These are phyloP conservation scores for Fraxinus ornus DNA, from an alignment of 305 asterid species.

Conservation along the genomic window DNA sequence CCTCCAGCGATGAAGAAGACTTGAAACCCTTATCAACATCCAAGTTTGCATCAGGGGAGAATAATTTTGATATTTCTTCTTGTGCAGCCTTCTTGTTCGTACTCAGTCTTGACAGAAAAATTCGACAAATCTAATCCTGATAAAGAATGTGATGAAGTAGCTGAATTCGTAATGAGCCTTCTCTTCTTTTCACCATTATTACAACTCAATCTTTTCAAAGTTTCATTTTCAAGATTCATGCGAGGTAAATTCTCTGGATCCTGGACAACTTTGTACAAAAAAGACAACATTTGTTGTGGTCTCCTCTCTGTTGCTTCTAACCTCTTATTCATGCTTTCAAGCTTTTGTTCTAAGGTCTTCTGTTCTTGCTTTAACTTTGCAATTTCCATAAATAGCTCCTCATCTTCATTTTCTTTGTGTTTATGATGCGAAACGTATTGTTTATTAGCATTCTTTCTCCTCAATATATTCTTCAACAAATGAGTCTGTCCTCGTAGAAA, in stretches of 20 bases:
- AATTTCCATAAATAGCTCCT: conserved; percentile 48
- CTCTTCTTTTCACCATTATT: conserved; percentile 46
- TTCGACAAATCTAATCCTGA: not conserved
- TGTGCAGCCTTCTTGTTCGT: not conserved
- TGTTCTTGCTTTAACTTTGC: conserved; percentile 63
- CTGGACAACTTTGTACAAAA: conserved; percentile 64
- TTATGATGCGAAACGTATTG: not conserved
- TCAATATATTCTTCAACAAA: not conserved
- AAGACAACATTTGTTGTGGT: conserved; percentile 79
- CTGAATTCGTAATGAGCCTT: conserved; percentile 30
- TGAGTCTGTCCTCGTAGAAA: conserved; percentile 5
- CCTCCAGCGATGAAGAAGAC: not conserved
- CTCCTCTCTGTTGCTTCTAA: conserved; percentile 76
- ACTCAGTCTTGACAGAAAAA: not conserved
- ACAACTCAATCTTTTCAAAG: conserved; percentile 10
- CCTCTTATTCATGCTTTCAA: conserved; percentile 66
- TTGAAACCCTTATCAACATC: not conserved
- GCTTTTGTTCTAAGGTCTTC: conserved; percentile 49
- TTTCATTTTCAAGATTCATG: conserved; percentile 56
- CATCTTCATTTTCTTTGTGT: conserved; percentile 40
- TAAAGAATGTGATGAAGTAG: conserved; percentile 34
- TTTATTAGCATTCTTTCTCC: conserved; percentile 23
- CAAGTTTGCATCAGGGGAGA: not conserved
- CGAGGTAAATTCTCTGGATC: conserved; percentile 64
- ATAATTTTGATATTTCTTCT: not conserved